Conservation (phyloP, 139 green algal genomes). For the Volvox reticuliferus region DNA sequence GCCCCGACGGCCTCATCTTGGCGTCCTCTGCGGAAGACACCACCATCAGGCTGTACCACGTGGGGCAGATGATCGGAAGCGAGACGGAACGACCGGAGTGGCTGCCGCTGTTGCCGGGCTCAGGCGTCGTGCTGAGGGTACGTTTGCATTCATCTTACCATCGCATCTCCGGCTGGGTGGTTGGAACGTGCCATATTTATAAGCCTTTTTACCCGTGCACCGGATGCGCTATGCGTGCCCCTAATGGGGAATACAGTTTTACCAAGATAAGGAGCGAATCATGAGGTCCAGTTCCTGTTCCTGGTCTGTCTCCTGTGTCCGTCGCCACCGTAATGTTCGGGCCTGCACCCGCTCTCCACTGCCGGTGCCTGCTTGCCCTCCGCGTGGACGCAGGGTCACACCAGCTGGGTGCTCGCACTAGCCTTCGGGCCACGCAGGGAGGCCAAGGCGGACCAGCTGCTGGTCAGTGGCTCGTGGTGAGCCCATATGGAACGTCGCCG, state of each 20-base stretch:
- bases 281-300: no score
- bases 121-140: constrained; percentile 24
- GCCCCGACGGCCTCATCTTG: constrained; percentile 26
- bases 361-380: no score
- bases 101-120: constrained; percentile 25
- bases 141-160: neutral
- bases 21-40: constrained; percentile 34
- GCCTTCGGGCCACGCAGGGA: constrained; percentile 18
- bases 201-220: no score
- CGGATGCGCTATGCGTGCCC: no score
- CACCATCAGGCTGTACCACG: constrained; percentile 29
- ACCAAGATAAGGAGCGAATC: no score
- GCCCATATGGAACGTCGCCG: neutral
- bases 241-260: no score
- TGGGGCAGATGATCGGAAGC: constrained; percentile 19
- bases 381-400: constrained; percentile 7
- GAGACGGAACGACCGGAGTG: neutral
- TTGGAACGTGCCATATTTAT: no score
- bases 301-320: no score
- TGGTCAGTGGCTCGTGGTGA: constrained; percentile 21
- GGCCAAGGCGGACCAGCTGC: neutral
- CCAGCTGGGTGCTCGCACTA: constrained; percentile 30
- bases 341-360: no score
- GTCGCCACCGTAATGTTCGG: no score
- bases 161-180: no score